Evolutionary conservation across 1,139 yeast genomes (phyloP).

Genomic region (Kurtzmaniella quercitrusa): DNA sequence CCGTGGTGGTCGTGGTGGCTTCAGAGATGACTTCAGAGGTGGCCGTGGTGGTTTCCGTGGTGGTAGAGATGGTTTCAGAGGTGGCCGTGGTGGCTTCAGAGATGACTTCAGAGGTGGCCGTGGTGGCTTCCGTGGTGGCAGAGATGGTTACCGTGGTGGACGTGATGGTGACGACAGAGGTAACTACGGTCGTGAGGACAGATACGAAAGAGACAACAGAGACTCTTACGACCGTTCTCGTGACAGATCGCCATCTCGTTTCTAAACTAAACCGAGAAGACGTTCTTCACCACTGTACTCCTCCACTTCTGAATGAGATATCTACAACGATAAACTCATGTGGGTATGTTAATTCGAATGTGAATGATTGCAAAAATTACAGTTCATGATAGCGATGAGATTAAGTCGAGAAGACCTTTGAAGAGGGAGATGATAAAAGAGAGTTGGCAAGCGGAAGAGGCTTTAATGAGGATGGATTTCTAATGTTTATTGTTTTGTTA

Average conservation of each 20-base stretch:
- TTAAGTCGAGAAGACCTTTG: background rate
- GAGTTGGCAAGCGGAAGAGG: background rate
- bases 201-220: slow-evolving; percentile 20
- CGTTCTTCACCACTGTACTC: background rate
- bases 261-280: slow-evolving; percentile 18
- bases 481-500: background rate
- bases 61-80: slow-evolving; percentile 39
- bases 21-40: slow-evolving; percentile 35
- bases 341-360: background rate
- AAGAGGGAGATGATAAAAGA: background rate
- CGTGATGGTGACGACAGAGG: slow-evolving; percentile 26
- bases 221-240: slow-evolving; percentile 45
- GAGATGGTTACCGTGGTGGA: slow-evolving; percentile 25
- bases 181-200: slow-evolving; percentile 9
- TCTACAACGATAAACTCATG: background rate
- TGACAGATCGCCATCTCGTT: slow-evolving; percentile 49
- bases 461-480: background rate
- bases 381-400: background rate
- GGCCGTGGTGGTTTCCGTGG: slow-evolving; percentile 25
- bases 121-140: slow-evolving; percentile 36
- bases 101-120: slow-evolving; percentile 40
- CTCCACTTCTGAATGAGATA: background rate
- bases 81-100: slow-evolving; percentile 36
- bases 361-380: background rate
- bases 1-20: slow-evolving; percentile 22